Evolutionary conservation across 768 basidiomycete genomes (phyloP).

Genomic region (Tephrocybe sp.): DNA sequence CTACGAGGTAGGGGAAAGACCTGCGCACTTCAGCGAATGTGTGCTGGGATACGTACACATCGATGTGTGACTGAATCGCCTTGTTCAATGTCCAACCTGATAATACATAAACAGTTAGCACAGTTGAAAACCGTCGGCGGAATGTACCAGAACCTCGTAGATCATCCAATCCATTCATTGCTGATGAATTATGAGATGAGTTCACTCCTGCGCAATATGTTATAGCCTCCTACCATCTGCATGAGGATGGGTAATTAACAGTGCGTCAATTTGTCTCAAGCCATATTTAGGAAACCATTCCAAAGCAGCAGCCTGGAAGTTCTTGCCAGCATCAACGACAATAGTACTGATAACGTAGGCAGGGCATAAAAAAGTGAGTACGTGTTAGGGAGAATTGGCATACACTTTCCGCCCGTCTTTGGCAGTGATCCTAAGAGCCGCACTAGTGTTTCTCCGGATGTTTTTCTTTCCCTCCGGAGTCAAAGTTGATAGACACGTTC

Average conservation of each 20-base stretch:
- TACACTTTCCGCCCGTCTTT: conserved; percentile 48
- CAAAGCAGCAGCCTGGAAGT: conserved; percentile 56
- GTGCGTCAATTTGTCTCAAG: conserved; percentile 50
- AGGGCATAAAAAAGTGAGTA: conserved; percentile 10
- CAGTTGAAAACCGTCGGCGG: not conserved
- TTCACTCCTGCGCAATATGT: not conserved
- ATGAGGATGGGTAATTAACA: conserved; percentile 87
- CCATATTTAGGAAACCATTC: conserved; percentile 66
- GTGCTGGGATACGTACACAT: conserved; percentile 64
- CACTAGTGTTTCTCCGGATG: conserved; percentile 79
- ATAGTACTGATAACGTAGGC: conserved; percentile 50
- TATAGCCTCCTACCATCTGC: conserved; percentile 54
- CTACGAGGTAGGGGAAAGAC: conserved; percentile 80
- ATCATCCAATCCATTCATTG: conserved; percentile 90
- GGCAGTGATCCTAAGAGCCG: conserved; percentile 50
- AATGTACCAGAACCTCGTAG: conserved; percentile 53
- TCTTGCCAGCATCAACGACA: conserved; percentile 84
- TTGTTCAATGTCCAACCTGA: conserved; percentile 70
- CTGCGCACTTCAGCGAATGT: conserved; percentile 67
- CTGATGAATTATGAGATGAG: conserved; percentile 30
- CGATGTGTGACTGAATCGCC: conserved; percentile 68
- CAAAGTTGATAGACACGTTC: conserved; percentile 66
- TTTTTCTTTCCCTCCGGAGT: conserved; percentile 78
- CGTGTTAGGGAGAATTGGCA: conserved; percentile 22
- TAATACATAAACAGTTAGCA: conserved; percentile 1